Evolutionary conservation across 768 basidiomycete genomes (phyloP), one percentile per base, ranked within the genome.

Genomic region (Leccinum subgranulosum): DNA sequence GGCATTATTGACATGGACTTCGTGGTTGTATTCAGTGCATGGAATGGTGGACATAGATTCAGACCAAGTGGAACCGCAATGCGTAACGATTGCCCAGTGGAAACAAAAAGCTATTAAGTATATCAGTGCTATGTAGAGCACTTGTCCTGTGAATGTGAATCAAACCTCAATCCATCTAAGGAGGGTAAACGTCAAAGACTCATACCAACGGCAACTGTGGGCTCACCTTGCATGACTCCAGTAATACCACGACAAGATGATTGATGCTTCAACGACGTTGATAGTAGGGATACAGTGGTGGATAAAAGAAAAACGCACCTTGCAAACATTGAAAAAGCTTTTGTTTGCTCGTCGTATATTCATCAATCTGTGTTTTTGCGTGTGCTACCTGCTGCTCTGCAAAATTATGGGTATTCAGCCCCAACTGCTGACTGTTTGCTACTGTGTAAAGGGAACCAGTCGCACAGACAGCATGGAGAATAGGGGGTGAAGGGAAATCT

Each of bases 381-480:
- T 77, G 72, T 56, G 77, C 77, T 14, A 84, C 84, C 61, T 88
- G 87, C 49, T 80, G 75, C 65, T 87, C 86, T 41, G 85, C 83
- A 67, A 88, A 88, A 2, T 84, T 49, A 25, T 55, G 34, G 54
- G 25, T n/a, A 51, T 29, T 41, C 39, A 17, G 34, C 29, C 49
- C 56, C 15, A 54, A 36, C 15, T 60, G 55, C 21, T 59, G 63
- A 51, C 56, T 57, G 27, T 47, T 82, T 3, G 83, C 85, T 15
- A 85, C 84, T 1, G 88, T 91, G 62, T 91, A 92, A 21, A 87
- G 73, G 56, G 89, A 86, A 15, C 88, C 86, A 34, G 87, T 77
- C 2, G 90, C 92, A 71, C 91, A 92, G 51, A 95, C 89, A n/a
- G 90, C 90, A 66, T 95, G 92, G 0, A 95, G 79, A 41, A 93